phyloP scores from a whole-genome alignment of 805 yeast genomes.

The Lipomyces chichibuensis region DNA sequence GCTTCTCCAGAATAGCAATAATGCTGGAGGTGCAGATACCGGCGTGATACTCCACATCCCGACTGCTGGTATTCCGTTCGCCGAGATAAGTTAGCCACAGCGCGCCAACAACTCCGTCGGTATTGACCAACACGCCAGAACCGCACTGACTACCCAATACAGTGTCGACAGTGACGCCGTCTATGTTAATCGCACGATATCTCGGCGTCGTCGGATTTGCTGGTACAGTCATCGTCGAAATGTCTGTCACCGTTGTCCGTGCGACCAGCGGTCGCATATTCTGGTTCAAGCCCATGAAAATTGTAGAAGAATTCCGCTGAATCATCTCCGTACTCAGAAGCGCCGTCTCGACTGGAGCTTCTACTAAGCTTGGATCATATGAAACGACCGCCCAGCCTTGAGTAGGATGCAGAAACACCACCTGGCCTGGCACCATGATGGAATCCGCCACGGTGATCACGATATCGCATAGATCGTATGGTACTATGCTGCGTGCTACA shows the following conservation, averaged over 20 bases:
- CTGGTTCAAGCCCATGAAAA: conserved; percentile 80
- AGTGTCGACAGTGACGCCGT: conserved; percentile 74
- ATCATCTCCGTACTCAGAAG: conserved; percentile 59
- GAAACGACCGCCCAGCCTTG: conserved; percentile 82
- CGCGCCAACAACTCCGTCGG: conserved; percentile 78
- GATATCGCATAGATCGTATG: conserved; percentile 80
- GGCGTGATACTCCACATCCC: conserved; percentile 67
- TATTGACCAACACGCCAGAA: conserved; percentile 76
- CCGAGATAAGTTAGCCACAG: conserved; percentile 86
- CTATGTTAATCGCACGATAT: conserved; percentile 82
- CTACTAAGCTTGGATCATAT: conserved; percentile 75
- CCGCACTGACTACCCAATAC: conserved; percentile 71
- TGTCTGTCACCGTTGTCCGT: conserved; percentile 74
- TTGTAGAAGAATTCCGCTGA: conserved; percentile 71
- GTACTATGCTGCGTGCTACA: conserved; percentile 75
- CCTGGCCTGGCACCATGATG: conserved; percentile 74
- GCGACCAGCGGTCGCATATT: conserved; percentile 70
- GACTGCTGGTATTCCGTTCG: conserved; percentile 59
- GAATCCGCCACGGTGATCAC: conserved; percentile 83
- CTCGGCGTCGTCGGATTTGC: conserved; percentile 70
- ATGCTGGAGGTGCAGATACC: conserved; percentile 78
- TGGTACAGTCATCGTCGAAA: conserved; percentile 74
- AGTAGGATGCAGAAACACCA: conserved; percentile 82
- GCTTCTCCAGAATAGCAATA: conserved; percentile 55
- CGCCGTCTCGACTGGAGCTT: conserved; percentile 74